These are phyloP conservation scores for Capsella bursapastoris DNA, from an alignment of 345 rosid species.

Conservation along the genomic window DNA sequence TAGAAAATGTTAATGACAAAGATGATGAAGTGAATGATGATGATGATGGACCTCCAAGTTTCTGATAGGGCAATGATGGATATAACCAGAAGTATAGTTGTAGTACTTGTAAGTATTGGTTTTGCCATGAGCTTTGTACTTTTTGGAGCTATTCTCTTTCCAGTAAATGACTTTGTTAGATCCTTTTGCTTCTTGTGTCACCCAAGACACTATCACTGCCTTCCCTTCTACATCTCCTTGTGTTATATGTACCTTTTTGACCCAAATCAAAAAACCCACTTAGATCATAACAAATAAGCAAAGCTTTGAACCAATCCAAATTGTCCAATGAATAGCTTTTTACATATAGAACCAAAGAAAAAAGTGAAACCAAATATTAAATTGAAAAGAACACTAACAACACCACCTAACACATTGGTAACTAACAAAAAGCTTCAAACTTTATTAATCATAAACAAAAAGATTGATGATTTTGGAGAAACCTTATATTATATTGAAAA, in stretches of 20 bases:
- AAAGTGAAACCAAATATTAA: constrained; percentile 12
- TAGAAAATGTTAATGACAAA: neutral
- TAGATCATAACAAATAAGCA: constrained; percentile 3
- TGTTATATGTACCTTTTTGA: constrained; percentile 72
- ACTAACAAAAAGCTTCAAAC: neutral
- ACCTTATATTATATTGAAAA: no score
- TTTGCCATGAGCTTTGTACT: constrained; percentile 59
- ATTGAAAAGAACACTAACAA: neutral
- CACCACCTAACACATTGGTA: neutral
- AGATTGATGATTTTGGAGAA: neutral
- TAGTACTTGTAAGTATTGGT: constrained; percentile 53
- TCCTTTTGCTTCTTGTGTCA: constrained; percentile 69
- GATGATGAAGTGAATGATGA: neutral
- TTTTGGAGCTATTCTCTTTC: constrained; percentile 53
- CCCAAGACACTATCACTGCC: constrained; percentile 92
- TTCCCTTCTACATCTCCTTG: constrained; percentile 89
- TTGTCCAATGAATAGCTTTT: constrained; percentile 5
- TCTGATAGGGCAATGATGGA: constrained; percentile 79
- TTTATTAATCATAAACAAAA: constrained; percentile 23
- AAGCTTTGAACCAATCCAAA: neutral
- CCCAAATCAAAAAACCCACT: constrained; percentile 35
- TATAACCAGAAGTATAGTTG: constrained; percentile 80
- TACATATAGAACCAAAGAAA: neutral
- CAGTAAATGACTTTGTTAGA: constrained; percentile 72
- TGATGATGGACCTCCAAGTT: constrained; percentile 59